Conservation (phyloP, 345 rosid species). For the Pugionium dolabratum region DNA sequence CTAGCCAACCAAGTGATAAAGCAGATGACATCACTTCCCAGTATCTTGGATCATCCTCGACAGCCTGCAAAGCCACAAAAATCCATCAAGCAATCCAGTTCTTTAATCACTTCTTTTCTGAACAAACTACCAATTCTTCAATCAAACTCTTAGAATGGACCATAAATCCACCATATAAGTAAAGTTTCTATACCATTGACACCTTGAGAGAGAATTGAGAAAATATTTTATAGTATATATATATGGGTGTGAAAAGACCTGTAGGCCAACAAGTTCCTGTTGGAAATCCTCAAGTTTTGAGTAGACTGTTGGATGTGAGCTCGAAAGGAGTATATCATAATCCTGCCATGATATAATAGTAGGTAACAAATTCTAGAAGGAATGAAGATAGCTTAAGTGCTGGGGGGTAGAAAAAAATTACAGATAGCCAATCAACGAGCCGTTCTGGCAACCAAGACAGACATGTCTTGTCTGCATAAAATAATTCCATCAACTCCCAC, state of each 20-base stretch:
- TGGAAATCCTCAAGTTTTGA: slow-evolving; percentile 80
- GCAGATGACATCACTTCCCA: slow-evolving; percentile 88
- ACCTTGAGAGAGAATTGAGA: not conserved
- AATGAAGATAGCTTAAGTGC: slow-evolving; percentile 11
- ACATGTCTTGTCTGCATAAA: slow-evolving; percentile 74
- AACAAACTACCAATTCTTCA: not conserved
- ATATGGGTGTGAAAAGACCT: slow-evolving; percentile 47
- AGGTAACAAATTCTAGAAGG: not conserved
- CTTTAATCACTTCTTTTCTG: slow-evolving; percentile 15
- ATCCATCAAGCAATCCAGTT: not conserved
- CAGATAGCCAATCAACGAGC: slow-evolving; percentile 91
- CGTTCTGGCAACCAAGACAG: slow-evolving; percentile 83
- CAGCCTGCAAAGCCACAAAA: slow-evolving; percentile 50
- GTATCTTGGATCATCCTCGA: slow-evolving; percentile 75
- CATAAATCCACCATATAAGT: slow-evolving; percentile 11
- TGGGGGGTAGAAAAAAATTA: slow-evolving; percentile 48
- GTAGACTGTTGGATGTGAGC: slow-evolving; percentile 58
- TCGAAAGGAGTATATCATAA: slow-evolving; percentile 68
- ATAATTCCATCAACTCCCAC: slow-evolving; percentile 93
- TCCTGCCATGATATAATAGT: slow-evolving; percentile 55
- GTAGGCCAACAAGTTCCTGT: slow-evolving; percentile 60
- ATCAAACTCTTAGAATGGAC: slow-evolving; percentile 5
- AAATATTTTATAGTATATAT: not conserved
- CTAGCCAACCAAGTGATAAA: slow-evolving; percentile 89
- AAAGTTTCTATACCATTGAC: slow-evolving; percentile 1